These are phyloP conservation scores for Xylaria sp. DNA, from an alignment of 2,329 filamentous ascomycete genomes.

Conservation along the genomic window DNA sequence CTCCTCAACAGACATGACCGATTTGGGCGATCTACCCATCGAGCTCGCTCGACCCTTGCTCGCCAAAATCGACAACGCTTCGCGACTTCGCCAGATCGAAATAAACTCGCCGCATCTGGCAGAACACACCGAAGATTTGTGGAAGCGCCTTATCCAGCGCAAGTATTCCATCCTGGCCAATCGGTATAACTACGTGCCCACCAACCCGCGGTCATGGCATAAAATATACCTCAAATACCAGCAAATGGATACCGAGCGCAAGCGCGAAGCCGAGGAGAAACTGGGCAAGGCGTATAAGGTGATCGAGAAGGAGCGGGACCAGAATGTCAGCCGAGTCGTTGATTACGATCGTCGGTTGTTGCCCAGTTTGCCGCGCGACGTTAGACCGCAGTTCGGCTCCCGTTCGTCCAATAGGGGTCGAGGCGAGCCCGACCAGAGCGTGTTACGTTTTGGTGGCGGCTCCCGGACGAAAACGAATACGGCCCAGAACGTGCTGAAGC, in stretches of 20 bases:
- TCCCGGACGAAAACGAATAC: constrained; percentile 48
- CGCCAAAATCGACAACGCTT: constrained; percentile 62
- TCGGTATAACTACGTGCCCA: constrained; percentile 58
- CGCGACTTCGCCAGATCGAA: constrained; percentile 72
- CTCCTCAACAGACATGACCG: constrained; percentile 45
- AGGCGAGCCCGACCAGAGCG: constrained; percentile 25
- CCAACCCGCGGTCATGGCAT: constrained; percentile 67
- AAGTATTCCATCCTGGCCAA: constrained; percentile 65
- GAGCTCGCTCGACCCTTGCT: constrained; percentile 63
- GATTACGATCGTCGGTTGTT: constrained; percentile 39
- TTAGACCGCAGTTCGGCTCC: constrained; percentile 20
- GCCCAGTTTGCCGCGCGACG: constrained; percentile 38
- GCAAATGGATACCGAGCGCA: constrained; percentile 50
- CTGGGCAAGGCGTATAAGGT: constrained; percentile 54
- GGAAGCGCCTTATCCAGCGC: constrained; percentile 71
- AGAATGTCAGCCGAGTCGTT: constrained; percentile 54
- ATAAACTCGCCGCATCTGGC: constrained; percentile 69
- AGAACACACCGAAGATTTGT: constrained; percentile 65
- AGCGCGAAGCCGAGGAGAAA: constrained; percentile 52
- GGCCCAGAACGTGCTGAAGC: constrained; percentile 50
- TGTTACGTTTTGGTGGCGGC: constrained; percentile 42
- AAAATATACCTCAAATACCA: constrained; percentile 69
- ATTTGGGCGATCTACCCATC: constrained; percentile 69
- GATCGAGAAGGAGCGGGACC: constrained; percentile 52
- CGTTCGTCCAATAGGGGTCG: constrained; percentile 13